These are phyloP conservation scores for Brassica juncea DNA, from an alignment of 345 rosid genomes.

Conservation along the genomic window DNA sequence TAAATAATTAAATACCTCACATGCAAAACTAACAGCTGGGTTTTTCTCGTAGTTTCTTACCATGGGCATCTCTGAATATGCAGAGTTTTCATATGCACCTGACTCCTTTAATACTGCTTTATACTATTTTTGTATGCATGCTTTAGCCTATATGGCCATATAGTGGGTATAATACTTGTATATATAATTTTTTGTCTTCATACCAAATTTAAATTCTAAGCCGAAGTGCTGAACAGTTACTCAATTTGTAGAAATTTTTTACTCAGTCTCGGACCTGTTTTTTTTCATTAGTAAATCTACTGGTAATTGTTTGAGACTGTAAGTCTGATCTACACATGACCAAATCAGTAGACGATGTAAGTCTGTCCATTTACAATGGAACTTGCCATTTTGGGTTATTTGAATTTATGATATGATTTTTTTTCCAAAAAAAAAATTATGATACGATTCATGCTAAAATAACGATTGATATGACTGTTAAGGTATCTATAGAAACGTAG, in stretches of 20 bases:
- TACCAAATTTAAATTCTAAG: not conserved
- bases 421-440: no score
- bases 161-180: not conserved
- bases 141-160: slow-evolving; percentile 19
- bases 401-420: not conserved
- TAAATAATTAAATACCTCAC: slow-evolving; percentile 20
- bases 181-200: not conserved
- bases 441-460: not conserved
- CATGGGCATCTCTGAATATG: slow-evolving; percentile 38
- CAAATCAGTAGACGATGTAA: slow-evolving; percentile 29
- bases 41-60: slow-evolving; percentile 29
- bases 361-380: slow-evolving; percentile 8
- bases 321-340: not conserved
- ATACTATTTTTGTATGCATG: not conserved
- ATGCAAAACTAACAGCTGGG: slow-evolving; percentile 33
- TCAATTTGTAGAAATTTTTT: not conserved
- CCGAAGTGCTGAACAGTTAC: not conserved
- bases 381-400: slow-evolving; percentile 14
- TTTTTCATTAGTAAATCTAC: not conserved
- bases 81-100: slow-evolving; percentile 39
- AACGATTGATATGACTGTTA: slow-evolving; percentile 8
- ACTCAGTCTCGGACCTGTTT: not conserved
- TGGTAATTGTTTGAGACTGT: not conserved
- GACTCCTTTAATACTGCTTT: slow-evolving; percentile 26
- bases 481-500: slow-evolving; percentile 1